Evolutionary conservation across 2,329 filamentous ascomycete genomes (phyloP), one percentile per base, ranked within the genome.

Genomic region (Pseudomassariella vexata): DNA sequence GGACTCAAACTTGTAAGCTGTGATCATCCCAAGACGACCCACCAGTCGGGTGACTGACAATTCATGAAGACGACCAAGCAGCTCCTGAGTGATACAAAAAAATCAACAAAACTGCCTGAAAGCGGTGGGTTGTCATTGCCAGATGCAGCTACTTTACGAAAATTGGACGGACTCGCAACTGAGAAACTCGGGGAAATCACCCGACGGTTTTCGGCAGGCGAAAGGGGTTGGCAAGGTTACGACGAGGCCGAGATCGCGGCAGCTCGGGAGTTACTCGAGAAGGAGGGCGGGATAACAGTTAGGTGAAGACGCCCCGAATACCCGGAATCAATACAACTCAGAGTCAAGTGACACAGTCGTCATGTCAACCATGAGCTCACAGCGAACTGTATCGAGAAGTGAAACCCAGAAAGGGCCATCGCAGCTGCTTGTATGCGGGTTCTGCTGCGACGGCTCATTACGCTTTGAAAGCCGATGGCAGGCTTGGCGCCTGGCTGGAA

Each of bases 151-250:
- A 81, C 74, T 1, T 62, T 87, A 8, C 68, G 82, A 52, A 76
- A 73, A 46, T 67, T 94, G 29, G 82, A 86, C 44, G 73, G 85
- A 52, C 57, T 74, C 36, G 84, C 86, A 15, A 90, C 83, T 1
- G 65, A 68, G 36, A 89, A 87, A 57, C 68, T 94, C 10, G 72
- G 74, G 1, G 84, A 90, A 53, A 89, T 92, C 46, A 76, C 89
- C 39, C 71, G 82, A 38, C 72, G 73, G 39, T 68, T 73, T 51
- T 60, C 67, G 21, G 66, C 71, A 30, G 64, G 72, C 36, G 74
- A 86, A 55, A 68, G 67, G 41, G 72, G 74, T 12, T 88, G 83
- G 81, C 68, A 75, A 48, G 85, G 85, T 7, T 90, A 85, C 56
- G 76, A 82, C 36, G 65, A 73, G 48, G 70, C 73, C 3, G 85